A percentile compares a stretch with the other conserved stretches of the same genome.
Conservation (phyloP, 257 asterid genomes). For the Solanum appendiculatum region DNA sequence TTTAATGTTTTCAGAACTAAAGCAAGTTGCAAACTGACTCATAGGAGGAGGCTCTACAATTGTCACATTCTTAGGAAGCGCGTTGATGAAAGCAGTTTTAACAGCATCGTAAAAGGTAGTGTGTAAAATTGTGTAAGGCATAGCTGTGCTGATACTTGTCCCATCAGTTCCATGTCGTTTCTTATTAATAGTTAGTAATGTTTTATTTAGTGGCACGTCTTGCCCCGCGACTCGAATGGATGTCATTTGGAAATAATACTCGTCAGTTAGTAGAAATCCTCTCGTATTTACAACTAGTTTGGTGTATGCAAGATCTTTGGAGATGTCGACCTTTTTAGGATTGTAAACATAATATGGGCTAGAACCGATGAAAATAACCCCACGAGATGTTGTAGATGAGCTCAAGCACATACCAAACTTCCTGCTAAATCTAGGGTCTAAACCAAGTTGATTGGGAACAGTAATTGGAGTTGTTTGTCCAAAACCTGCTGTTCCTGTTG, state of each 20-base stretch:
- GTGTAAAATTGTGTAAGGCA: conserved; percentile 33
- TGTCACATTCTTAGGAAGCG: conserved; percentile 24
- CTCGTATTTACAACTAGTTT: background rate
- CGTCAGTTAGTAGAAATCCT: conserved; percentile 9
- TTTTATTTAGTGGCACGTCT: conserved; percentile 13
- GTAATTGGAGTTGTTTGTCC: background rate
- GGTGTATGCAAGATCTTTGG: background rate
- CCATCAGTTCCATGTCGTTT: conserved; percentile 34
- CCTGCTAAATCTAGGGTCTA: background rate
- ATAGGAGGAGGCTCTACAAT: conserved; percentile 15
- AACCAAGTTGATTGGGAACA: conserved; percentile 6
- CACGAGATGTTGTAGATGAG: conserved; percentile 1
- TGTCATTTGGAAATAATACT: conserved; percentile 39
- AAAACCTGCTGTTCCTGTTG: conserved; percentile 6
- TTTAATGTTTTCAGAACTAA: conserved; percentile 9
- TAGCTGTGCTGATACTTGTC: conserved; percentile 39
- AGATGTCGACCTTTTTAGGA: background rate
- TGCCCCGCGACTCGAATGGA: conserved; percentile 24
- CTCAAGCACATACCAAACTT: background rate
- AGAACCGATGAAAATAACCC: background rate
- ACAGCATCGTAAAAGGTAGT: conserved; percentile 32
- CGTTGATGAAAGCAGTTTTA: conserved; percentile 29
- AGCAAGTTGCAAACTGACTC: conserved; percentile 44
- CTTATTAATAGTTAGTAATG: conserved; percentile 23
- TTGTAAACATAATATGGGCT: background rate